Base-by-base conservation (phyloP, 805 yeast species). In the Debaryomyces maramus region DNA sequence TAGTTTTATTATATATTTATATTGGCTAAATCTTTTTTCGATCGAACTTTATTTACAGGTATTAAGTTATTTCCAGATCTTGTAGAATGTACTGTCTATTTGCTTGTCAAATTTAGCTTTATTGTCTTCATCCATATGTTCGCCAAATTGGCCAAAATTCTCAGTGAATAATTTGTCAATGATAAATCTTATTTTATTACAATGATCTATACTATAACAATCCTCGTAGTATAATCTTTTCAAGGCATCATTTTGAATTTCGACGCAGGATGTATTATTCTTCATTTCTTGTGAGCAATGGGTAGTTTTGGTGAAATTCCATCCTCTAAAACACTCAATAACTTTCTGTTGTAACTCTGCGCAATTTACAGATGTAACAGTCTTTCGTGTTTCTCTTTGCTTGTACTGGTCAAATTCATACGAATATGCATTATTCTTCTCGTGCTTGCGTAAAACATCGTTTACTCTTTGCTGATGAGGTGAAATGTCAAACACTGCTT, bases 101-200 rank as follows among this genome's bases (percentile, higher is more conserved):
- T 62, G 71, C 5, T 44, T 45, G 19, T 62, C 51, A 39, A 63
- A 69, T 27, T 50, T 51, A 1, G 30, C 37, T 41, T 50, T 44
- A n/a, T 57, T 47, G 15, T 56, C 64, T 2, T 61, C 66, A 32
- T 43, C 43, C 6, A 38, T 51, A 16, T 49, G 33, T 23, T 60
- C 65, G 2, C 73, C 73, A 29, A 44, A 58, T 28, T 58, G 65
- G 27, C 75, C 75, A 44, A 62, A 68, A 45, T 66, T 62, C 26
- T 58, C 55, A 4, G 56, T 52, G 40, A 63, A 70, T 13, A 67
- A 45, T 36, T 51, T 53, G 42, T 70, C 75, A n/a, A 67, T 60
- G 5, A 58, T 48, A 31, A 47, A 58, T 32, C 72, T 43, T 28
- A 70, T 69, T 42, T 56, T 59, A 24, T 58, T 55, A 48, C 75